A percentile compares a stretch with the other conserved stretches of the same genome.
Conservation (phyloP, 352 stramenopile genomes). For the Thalassiosira livingstoniorum region DNA sequence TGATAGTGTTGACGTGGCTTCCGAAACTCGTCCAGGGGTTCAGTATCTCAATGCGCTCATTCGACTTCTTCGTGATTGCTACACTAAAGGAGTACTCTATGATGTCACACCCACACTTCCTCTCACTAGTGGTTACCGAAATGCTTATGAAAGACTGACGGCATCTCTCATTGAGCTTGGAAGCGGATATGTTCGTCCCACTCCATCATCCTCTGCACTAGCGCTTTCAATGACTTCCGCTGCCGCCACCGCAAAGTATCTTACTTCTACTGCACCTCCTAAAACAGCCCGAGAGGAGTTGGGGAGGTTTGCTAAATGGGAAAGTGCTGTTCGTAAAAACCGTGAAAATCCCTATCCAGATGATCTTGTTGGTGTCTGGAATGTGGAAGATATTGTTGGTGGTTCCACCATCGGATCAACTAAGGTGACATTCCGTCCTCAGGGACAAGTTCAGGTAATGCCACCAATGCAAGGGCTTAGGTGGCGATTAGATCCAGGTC, state of each 20-base stretch:
- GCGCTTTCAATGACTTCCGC: slow-evolving; percentile 40
- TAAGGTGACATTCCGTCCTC: slow-evolving; percentile 68
- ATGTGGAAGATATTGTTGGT: slow-evolving; percentile 81
- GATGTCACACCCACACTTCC: slow-evolving; percentile 68
- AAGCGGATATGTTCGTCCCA: slow-evolving; percentile 80
- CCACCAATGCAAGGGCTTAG: slow-evolving; percentile 76
- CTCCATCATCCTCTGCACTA: slow-evolving; percentile 25
- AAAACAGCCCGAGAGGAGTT: slow-evolving; percentile 77
- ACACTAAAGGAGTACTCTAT: slow-evolving; percentile 70
- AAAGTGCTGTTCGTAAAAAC: slow-evolving; percentile 71
- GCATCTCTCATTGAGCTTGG: slow-evolving; percentile 76
- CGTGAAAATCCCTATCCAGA: slow-evolving; percentile 59
- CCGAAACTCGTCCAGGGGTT: slow-evolving; percentile 73
- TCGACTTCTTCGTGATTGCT: slow-evolving; percentile 71
- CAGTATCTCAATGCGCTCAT: slow-evolving; percentile 83
- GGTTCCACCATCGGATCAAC: slow-evolving; percentile 77
- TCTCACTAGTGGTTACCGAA: slow-evolving; percentile 75
- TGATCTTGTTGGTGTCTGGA: slow-evolving; percentile 77
- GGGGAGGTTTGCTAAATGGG: slow-evolving; percentile 81
- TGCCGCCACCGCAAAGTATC: slow-evolving; percentile 60
- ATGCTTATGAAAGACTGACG: slow-evolving; percentile 78
- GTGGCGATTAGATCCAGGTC: slow-evolving; percentile 83
- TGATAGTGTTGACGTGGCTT: slow-evolving; percentile 33
- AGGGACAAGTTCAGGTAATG: slow-evolving; percentile 71
- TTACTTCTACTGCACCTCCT: slow-evolving; percentile 49